Base-by-base conservation (phyloP, 306 rosid species). In the apple (Malus domestica) region DNA sequence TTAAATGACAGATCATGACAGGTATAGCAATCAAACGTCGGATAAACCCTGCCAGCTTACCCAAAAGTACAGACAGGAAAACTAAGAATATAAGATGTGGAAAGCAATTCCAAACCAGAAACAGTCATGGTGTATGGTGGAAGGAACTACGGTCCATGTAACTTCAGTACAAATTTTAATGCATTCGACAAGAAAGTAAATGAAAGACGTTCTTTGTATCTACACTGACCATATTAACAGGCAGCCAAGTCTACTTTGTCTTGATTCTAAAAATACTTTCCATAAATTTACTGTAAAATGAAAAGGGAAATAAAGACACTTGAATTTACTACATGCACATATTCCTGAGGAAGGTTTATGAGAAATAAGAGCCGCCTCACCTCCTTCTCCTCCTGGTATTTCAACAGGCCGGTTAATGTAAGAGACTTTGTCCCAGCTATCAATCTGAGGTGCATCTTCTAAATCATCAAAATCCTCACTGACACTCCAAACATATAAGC, bases 361-460 rank as follows among this genome's bases (percentile, higher is more conserved):
- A 44, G 61, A 49, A 38, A 59, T 63, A 29, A 52, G 46, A 67
- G 49, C 15, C 32, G 72, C 72, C 88, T 86, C 80, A 91, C 97
- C 97, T 84, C 86, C 97, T 66, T 71, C 88, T 84, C 88, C 97
- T 69, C 75, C 89, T 29, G 73, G 86, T 80, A 88, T 78, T 83
- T 96, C 93, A 25, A 92, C 90, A 35, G 97, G 98, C 46, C 89
- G 93, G 75, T 92, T 96, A 81, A 92, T 82, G 68, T 96, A 96
- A 0, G 87, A 88, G 77, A 96, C 86, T 86, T 89, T 89, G 81
- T 96, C 98, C 99, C 99, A 96, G 70, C 80, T 87, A 81, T 88
- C 93, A 79, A 92, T 85, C 74, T 81, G 86, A 13, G 96, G 92
- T 62, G 91, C 98, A 75, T 88, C 91, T 86, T 92, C 97, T 63